Percentiles rank a stretch among this genome's conserved stretches.
Evolutionary conservation across 768 basidiomycete species (phyloP).

Genomic region (Trametes maxima): DNA sequence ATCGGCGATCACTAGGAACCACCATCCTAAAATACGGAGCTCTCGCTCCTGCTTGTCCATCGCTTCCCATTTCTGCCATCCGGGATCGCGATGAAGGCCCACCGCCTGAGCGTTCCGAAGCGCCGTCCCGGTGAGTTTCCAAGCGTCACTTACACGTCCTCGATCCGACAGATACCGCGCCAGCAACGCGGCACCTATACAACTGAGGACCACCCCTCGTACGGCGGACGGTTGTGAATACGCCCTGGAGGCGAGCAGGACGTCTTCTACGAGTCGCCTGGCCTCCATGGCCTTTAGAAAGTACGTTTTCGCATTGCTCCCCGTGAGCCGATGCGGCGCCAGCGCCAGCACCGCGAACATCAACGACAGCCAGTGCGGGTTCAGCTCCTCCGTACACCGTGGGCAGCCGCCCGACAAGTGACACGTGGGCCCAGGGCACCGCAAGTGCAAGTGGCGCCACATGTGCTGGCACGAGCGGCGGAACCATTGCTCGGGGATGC

Average conservation of each 20-base stretch:
- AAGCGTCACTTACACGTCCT: slow-evolving; percentile 48
- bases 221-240: slow-evolving; percentile 23
- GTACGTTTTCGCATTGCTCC: slow-evolving; percentile 28
- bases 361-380: slow-evolving; percentile 53
- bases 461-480: slow-evolving; percentile 43
- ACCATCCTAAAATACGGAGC: slow-evolving; percentile 30
- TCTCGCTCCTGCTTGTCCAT: slow-evolving; percentile 31
- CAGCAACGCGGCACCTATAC: slow-evolving; percentile 48
- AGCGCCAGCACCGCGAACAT: slow-evolving; percentile 52
- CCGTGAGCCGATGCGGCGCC: slow-evolving; percentile 33
- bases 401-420: slow-evolving; percentile 31
- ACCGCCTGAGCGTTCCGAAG: slow-evolving; percentile 31
- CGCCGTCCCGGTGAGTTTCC: slow-evolving; percentile 31
- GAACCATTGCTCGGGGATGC: slow-evolving; percentile 54
- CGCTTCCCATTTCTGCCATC: slow-evolving; percentile 31
- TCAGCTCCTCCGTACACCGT: slow-evolving; percentile 40
- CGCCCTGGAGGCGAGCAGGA: slow-evolving; percentile 28
- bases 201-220: slow-evolving; percentile 48
- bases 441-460: slow-evolving; percentile 45
- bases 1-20: slow-evolving; percentile 25
- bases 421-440: slow-evolving; percentile 23
- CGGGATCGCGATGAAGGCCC: slow-evolving; percentile 34
- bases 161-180: slow-evolving; percentile 48
- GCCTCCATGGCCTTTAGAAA: slow-evolving; percentile 50
- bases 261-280: slow-evolving; percentile 48